Evolutionary conservation across 1,284 basidiomycete species (phyloP), one percentile per base, ranked within the genome.

Genomic region (Neotropicomus parvogracilis): DNA sequence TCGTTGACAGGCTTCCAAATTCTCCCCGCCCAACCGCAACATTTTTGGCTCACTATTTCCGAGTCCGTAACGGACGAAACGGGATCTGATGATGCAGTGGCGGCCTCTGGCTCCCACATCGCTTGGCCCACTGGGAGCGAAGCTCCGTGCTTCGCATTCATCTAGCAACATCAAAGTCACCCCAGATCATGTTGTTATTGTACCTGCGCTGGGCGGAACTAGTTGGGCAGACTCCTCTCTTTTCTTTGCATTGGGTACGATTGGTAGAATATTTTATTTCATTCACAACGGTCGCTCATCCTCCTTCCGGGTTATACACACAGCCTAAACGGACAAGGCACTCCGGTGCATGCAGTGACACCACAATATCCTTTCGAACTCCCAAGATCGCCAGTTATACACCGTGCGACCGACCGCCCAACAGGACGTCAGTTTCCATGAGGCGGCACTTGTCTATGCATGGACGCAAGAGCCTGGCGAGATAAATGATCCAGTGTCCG

Each of bases 401-500:
- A 5, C 38, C 42, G 10, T 53, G 52, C 28, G 16, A 19, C 8
- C 53, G 37, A 26, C 26, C 41, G 2, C 41, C 55, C 13, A 20
- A 52, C 14, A 41, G 48, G 9, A 37, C 48, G 4, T 17, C 37
- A 17, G n/a, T 5, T 17, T 55, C 48, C n/a, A 38, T 52, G 16
- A 52, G 41, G 42, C 27, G 17, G 17, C 52, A 53, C 19, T 27
- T 53, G n/a, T 27, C 26, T 19, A 34, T 38, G 46, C 52, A 50
- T n/a, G 52, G 50, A 3, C 26, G 50, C 24, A 50, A 26, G 14
- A 39, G 50, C 27, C 29, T 24, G 9, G 38, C 29, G 11, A 52
- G 31, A 34, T 37, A 40, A 20, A 13, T n/a, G 19, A 31, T 52
- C 19, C 32, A 31, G 13, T 53, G 54, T 19, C 54, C 54, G 11